These are phyloP conservation scores for Microcera coccophila DNA, from an alignment of 2,329 filamentous ascomycete genomes.

Conservation along the genomic window DNA sequence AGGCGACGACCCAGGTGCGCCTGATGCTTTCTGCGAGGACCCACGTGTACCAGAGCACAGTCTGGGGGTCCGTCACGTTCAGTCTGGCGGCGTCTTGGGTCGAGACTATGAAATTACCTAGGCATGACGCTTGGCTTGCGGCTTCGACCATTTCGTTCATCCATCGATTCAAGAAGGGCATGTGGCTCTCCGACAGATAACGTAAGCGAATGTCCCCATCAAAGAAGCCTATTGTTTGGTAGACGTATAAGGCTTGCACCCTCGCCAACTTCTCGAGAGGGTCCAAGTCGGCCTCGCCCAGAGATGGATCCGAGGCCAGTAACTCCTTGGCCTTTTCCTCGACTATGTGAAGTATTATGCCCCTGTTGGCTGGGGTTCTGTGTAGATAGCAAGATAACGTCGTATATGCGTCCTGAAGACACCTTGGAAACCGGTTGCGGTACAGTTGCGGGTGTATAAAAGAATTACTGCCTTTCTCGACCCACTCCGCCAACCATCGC, in stretches of 20 bases:
- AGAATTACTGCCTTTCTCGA: neutral
- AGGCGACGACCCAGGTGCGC: neutral
- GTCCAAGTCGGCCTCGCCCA: too few species aligned
- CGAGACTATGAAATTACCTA: neutral
- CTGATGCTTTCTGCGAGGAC: neutral
- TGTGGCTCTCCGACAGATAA: neutral
- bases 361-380: neutral
- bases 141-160: neutral
- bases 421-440: neutral
- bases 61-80: neutral
- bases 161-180: neutral
- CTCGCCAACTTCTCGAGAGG: neutral
- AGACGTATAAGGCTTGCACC: neutral
- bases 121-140: neutral
- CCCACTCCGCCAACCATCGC: neutral
- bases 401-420: neutral
- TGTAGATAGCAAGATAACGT: neutral
- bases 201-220: neutral
- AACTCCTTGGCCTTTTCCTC: neutral
- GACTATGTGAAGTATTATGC: neutral
- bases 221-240: neutral
- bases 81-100: neutral
- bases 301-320: neutral
- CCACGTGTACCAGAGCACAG: neutral
- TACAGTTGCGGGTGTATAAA: neutral